A percentile compares a stretch with the other conserved stretches of the same genome.
phyloP scores from a whole-genome alignment of 192 early-diverging fungal genomes.

The Phlyctochytrium planicorne region DNA sequence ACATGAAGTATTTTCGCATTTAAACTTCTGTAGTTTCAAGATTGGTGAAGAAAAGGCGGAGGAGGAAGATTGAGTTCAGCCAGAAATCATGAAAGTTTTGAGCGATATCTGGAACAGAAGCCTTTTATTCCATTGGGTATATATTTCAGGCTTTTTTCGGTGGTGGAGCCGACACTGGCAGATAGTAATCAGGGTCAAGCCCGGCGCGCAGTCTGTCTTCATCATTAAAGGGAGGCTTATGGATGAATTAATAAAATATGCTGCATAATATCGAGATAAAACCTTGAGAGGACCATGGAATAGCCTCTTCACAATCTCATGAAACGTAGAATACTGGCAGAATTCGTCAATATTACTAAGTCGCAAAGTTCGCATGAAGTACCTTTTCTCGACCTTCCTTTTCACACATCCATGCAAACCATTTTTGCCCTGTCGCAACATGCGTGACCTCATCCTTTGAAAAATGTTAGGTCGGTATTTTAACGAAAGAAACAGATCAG shows the following conservation, averaged over 20 bases:
- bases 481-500: neutral
- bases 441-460: slow-evolving; percentile 45
- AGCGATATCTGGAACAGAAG: too few species aligned
- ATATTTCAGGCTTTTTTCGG: too few species aligned
- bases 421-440: slow-evolving; percentile 50
- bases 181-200: slow-evolving; percentile 49
- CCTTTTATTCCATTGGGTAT: too few species aligned
- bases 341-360: neutral
- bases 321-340: slow-evolving; percentile 39
- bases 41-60: too few species aligned
- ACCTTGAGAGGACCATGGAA: slow-evolving; percentile 60
- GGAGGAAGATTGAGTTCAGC: too few species aligned
- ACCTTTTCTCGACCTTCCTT: slow-evolving; percentile 24
- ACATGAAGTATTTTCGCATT: too few species aligned
- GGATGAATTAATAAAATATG: neutral
- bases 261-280: slow-evolving; percentile 9
- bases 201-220: slow-evolving; percentile 56
- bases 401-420: slow-evolving; percentile 55
- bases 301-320: slow-evolving; percentile 39
- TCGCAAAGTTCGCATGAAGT: too few species aligned
- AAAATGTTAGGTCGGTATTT: neutral
- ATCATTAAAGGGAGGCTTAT: slow-evolving; percentile 71
- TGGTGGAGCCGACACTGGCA: slow-evolving; percentile 25
- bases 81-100: too few species aligned
- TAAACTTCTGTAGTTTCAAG: too few species aligned